Evolutionary conservation across 148 eudicot species (phyloP), one percentile per base, ranked within the genome.

Genomic region (Amaranthus cruentus): DNA sequence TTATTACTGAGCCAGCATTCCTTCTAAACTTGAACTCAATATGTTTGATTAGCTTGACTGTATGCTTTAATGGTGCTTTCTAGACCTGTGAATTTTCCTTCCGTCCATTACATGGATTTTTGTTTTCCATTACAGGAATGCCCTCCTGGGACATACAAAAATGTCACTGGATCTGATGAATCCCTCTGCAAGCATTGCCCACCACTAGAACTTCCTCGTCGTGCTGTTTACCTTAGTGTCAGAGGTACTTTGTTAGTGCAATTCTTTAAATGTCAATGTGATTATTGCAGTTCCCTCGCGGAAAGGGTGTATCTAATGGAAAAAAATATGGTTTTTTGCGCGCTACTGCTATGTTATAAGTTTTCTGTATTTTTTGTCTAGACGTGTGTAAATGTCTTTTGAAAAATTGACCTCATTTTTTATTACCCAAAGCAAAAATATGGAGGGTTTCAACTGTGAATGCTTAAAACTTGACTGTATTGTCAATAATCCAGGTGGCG

Each of bases 131-230:
- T 71, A 76, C 85, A 93, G 98, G 98, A 89, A 83, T 93, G 98
- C 67, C 97, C 98, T 54, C 62, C 81, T 78, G 98, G 98, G 62
- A 91, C 98, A 66, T 93, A 89, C 81, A 93, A 93, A 80, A 86
- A 88, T 88, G 92, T 81, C 53, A 79, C 81, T 53, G 98, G 98
- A 76, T 91, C 98, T 78, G 93, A 88, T 71, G 79, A 61, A 68
- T 77, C 83, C 62, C 97, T 93, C 69, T 93, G 98, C 78, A 84
- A 69, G 68, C 78, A 78, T 50, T 93, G 98, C 70, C 91, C 92
- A 66, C 53, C 79, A 55, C 47, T 76, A 74, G 92, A 89, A 76
- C 90, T 93, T 87, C 95, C 98, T 11, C 90, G 62, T 53, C 98
- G 98, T 78, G 97, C 97, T 72, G 76, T 65, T 71, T 91, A 88